Base-by-base conservation (phyloP, 1,139 yeast genomes). In the Kazachstania sp. region DNA sequence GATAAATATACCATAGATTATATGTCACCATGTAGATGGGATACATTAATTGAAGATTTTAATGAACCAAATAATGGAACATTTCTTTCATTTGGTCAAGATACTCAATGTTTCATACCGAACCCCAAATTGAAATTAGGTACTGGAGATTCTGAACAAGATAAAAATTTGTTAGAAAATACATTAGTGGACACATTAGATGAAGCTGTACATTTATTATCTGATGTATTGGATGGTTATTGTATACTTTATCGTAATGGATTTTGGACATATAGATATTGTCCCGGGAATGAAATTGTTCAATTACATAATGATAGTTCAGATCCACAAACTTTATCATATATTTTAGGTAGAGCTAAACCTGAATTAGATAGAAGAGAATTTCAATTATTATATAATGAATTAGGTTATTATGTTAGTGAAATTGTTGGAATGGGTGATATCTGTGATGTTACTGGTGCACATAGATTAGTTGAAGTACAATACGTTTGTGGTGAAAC, bases 381-480 rank as follows among this genome's bases (percentile, higher is more conserved):
- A 35, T 40, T 56, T 53, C 50, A 58, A 53, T 37, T 66, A 8
- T 54, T 59, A 3, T 58, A 60, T 43, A 63, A 67, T 32, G 71
- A 69, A 37, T 70, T 70, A 3, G 63, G 70, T 0, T 70, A 71
- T 49, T 73, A 72, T 51, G 60, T 83, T 23, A 71, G 75, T 45
- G 87, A 84, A 51, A 65, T 69, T 1, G 65, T 84, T 13, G 69
- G 66, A 0, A 68, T 72, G 49, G 97, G 97, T 1, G 77, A 79
- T 4, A 56, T 73, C 1, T 90, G 97, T 67, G 95, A 86, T 58
- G 59, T 84, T 43, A 86, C 94, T 0, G 75, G 75, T 0, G 66
- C 70, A 37, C 82, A 81, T 4, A 72, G 97, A 50, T 66, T 74
- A 1, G 70, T 81, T 1, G 86, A 83, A 47, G 67, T 90, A 3